Evolutionary conservation across 139 green algal species (phyloP).

Genomic region (Diplosphaera chodatii): DNA sequence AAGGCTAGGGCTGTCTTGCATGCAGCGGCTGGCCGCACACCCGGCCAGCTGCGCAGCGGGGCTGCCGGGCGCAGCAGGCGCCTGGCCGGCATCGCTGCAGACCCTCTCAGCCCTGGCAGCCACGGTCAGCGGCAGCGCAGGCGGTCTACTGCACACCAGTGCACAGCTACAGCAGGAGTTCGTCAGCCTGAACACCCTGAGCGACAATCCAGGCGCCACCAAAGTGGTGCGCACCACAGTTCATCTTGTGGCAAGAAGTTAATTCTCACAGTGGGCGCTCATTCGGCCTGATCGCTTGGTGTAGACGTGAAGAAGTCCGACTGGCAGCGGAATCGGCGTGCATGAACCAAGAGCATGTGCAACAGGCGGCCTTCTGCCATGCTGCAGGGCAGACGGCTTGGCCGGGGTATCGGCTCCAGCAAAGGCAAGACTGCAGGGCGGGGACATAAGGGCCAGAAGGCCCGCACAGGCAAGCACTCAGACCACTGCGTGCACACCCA

Average conservation of each 20-base stretch:
- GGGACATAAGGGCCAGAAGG: slow-evolving; percentile 77
- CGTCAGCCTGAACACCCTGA: slow-evolving; percentile 49
- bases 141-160: background rate
- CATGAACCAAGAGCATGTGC: too few species aligned
- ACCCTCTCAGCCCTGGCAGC: background rate
- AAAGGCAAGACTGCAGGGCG: slow-evolving; percentile 67
- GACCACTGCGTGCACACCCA: background rate
- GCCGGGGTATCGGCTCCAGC: slow-evolving; percentile 61
- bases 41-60: too few species aligned
- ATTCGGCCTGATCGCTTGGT: too few species aligned
- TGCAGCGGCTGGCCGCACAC: background rate
- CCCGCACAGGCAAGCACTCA: slow-evolving; percentile 32
- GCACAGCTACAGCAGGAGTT: slow-evolving; percentile 14
- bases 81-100: background rate
- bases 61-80: background rate
- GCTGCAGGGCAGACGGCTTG: slow-evolving; percentile 44
- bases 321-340: too few species aligned
- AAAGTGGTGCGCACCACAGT: slow-evolving; percentile 30
- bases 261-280: background rate
- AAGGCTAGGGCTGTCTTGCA: background rate
- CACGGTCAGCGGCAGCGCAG: background rate
- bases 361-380: too few species aligned
- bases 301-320: too few species aligned
- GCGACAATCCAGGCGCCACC: slow-evolving; percentile 58
- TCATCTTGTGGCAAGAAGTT: too few species aligned